These are phyloP conservation scores for Plasmodium fragile DNA, from an alignment of 169 alveolate genomes.

Conservation along the genomic window DNA sequence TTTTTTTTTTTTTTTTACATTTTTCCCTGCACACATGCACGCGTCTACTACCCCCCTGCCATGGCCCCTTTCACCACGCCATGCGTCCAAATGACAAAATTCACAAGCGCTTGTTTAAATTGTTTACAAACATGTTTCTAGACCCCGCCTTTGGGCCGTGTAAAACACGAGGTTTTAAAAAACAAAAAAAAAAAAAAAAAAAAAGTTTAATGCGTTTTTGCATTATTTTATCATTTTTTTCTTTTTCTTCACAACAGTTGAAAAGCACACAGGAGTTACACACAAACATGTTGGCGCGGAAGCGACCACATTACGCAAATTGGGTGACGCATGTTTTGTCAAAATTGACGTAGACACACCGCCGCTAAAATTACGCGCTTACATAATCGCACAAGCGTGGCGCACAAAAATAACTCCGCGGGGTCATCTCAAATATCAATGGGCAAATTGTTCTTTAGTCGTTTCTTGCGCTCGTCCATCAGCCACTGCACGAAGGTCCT, in stretches of 20 bases:
- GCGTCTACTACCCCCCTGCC: background rate
- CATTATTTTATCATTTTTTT: background rate
- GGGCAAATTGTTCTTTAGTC: conserved; percentile 71
- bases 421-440: conserved; percentile 35
- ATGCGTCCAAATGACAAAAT: background rate
- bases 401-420: background rate
- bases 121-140: background rate
- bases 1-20: background rate
- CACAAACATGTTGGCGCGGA: background rate
- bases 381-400: background rate
- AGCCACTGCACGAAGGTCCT: conserved; percentile 76
- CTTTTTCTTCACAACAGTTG: background rate
- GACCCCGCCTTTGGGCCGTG: background rate
- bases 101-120: background rate
- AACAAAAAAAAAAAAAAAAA: conserved; percentile 1
- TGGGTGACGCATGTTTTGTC: background rate
- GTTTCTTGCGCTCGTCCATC: conserved; percentile 69
- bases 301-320: background rate
- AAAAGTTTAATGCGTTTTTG: background rate
- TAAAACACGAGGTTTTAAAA: background rate
- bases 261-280: background rate
- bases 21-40: background rate
- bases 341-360: background rate
- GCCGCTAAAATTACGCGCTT: background rate
- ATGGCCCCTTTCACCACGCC: background rate